These are phyloP conservation scores for Whalleya microplaca DNA, from an alignment of 2,329 filamentous ascomycete genomes.

Conservation along the genomic window DNA sequence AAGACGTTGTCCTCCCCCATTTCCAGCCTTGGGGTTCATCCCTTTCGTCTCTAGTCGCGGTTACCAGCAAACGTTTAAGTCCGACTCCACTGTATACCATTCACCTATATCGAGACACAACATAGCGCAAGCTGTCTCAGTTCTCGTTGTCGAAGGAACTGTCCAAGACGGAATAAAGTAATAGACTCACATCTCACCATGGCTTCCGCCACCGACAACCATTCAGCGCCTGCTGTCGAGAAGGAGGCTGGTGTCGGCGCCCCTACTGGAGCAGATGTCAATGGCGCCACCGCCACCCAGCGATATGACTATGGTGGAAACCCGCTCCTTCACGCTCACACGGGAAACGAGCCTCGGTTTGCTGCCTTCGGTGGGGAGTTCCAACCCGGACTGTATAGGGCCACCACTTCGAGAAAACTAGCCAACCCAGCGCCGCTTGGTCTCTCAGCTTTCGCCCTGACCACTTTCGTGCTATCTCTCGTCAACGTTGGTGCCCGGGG, in stretches of 20 bases:
- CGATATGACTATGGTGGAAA: slow-evolving; percentile 44
- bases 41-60: not conserved
- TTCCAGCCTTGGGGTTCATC: not conserved
- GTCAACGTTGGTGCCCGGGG: slow-evolving; percentile 71
- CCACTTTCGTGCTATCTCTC: slow-evolving; percentile 77
- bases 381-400: slow-evolving; percentile 70
- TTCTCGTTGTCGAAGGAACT: not conserved
- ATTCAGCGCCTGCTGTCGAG: slow-evolving; percentile 20
- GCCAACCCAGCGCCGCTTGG: slow-evolving; percentile 81
- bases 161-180: slow-evolving; percentile 1
- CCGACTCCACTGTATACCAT: not conserved
- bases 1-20: not conserved
- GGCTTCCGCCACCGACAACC: slow-evolving; percentile 28
- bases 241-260: slow-evolving; percentile 23
- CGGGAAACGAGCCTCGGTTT: slow-evolving; percentile 43
- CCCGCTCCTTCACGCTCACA: slow-evolving; percentile 43
- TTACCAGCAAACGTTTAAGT: not conserved
- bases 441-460: slow-evolving; percentile 78
- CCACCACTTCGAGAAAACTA: slow-evolving; percentile 70
- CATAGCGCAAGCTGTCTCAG: not conserved
- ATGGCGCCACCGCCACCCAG: slow-evolving; percentile 27
- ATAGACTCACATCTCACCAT: slow-evolving; percentile 1
- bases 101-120: not conserved
- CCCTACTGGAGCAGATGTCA: slow-evolving; percentile 22
- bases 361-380: slow-evolving; percentile 73